Base-by-base conservation (phyloP, 2,329 filamentous ascomycete species). In the Onygenales sp. region DNA sequence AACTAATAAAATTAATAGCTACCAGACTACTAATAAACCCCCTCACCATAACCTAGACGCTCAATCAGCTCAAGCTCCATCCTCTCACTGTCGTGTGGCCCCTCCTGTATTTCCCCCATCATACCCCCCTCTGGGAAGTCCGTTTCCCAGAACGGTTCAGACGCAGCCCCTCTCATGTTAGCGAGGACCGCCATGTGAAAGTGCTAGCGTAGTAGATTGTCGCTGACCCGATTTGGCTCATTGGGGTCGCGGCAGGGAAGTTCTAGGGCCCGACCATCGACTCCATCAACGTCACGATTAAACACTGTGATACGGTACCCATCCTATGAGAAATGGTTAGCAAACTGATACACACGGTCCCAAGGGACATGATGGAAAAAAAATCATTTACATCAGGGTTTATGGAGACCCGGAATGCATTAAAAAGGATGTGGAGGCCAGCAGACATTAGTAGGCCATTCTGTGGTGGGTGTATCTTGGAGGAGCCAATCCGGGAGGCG, bases 81-180 rank as follows among this genome's bases (percentile, higher is more conserved):
- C 41, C 61, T 58, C 36, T 64, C 52, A 31, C 51, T 59, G 13
- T 58, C 60, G 53, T 59, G 58, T 81, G 80, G 78, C 78, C 81
- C 80, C 81, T 82, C 66, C 69, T 62, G 55, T 46, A 69, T 67
- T 14, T 62, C 55, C 10, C 60, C 60, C 47, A 70, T 57, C 31
- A 58, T 54, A 52, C 61, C 61, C 13, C 46, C 59, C 6, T 51
- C 49, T 7, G 58, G 56, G 35, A 62, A 57, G 42, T 64, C 61
- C 11, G 57, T 50, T 10, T 62, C 58, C 54, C 61, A 62, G 11
- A 50, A 3, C 7, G 53, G 38, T 31, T 53, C 57, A 11, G 32
- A 56, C 10, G 41, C 54, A 7, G 54, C 53, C 5, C 54, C 56
- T 33, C 54, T 60, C 52, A 63, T 56, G 42, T 60, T 58, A 0